Percentiles rank a stretch among this genome's conserved stretches.
Evolutionary conservation across 495 filamentous ascomycete species (phyloP).

Genomic region (Pseudoneurospora amorphoporcata): DNA sequence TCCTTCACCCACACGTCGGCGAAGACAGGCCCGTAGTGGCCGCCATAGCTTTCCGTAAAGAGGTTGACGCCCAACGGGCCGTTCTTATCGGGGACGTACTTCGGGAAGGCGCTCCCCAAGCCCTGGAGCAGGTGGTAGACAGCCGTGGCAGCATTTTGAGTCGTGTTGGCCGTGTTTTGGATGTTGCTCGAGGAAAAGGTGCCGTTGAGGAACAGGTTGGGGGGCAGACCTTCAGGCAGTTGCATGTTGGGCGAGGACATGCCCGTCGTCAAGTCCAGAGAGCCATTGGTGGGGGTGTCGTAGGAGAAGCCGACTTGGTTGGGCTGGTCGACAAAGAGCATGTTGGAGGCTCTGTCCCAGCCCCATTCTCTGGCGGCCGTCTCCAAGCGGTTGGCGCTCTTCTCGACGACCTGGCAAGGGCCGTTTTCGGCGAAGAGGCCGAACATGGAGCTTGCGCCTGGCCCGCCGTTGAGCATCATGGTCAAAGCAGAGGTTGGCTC

Average conservation of each 20-base stretch:
- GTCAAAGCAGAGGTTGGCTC: slow-evolving; percentile 49
- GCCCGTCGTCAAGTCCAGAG: slow-evolving; percentile 29
- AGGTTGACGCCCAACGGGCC: slow-evolving; percentile 46
- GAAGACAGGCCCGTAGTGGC: slow-evolving; percentile 54
- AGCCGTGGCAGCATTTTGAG: slow-evolving; percentile 49
- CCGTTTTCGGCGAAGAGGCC: slow-evolving; percentile 55
- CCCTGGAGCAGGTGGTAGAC: slow-evolving; percentile 64
- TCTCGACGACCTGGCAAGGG: slow-evolving; percentile 35
- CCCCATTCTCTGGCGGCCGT: slow-evolving; percentile 39
- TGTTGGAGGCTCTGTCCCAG: slow-evolving; percentile 65
- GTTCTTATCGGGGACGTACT: slow-evolving; percentile 44
- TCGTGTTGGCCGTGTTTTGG: slow-evolving; percentile 52
- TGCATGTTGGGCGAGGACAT: slow-evolving; percentile 17
- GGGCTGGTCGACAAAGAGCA: slow-evolving; percentile 64
- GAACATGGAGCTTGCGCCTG: slow-evolving; percentile 53
- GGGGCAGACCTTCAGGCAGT: slow-evolving; percentile 9
- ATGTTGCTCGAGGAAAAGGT: slow-evolving; percentile 49
- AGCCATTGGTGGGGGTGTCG: slow-evolving; percentile 41
- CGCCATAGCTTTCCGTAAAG: slow-evolving; percentile 56
- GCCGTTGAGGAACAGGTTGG: slow-evolving; percentile 39
- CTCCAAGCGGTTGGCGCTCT: slow-evolving; percentile 40
- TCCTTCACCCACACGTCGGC: slow-evolving; percentile 51
- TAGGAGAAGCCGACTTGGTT: slow-evolving; percentile 50
- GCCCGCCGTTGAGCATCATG: slow-evolving; percentile 63
- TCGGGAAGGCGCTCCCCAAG: slow-evolving; percentile 54